Percentiles rank a stretch among this genome's conserved stretches.
Conservation (phyloP, 495 filamentous ascomycete species). For the Jackrogersella minutella region DNA sequence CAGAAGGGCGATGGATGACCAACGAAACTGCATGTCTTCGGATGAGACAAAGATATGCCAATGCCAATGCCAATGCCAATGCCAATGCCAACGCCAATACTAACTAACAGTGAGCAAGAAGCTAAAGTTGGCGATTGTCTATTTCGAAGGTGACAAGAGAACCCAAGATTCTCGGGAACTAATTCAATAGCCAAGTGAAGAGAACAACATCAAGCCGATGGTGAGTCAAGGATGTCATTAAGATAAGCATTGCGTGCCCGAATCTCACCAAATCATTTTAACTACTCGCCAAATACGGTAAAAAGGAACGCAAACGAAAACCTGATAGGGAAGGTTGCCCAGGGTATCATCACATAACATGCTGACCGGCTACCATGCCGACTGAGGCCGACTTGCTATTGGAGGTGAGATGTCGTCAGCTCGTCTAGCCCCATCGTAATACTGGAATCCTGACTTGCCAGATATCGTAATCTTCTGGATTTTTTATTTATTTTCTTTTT, state of each 20-base stretch:
- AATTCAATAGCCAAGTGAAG: background rate
- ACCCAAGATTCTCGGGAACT: constrained; percentile 17
- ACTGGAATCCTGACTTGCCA: no score
- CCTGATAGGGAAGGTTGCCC: constrained; percentile 12
- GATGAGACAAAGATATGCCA: background rate
- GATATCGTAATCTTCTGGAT: constrained; percentile 2
- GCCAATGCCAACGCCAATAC: no score
- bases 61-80: constrained; percentile 3
- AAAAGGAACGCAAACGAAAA: constrained; percentile 14
- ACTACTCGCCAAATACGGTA: constrained; percentile 1
- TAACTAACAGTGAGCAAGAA: background rate
- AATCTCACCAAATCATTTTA: background rate
- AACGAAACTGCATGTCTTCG: constrained; percentile 23
- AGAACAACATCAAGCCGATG: background rate
- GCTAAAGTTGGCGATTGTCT: background rate
- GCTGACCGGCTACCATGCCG: constrained; percentile 15
- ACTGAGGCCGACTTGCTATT: constrained; percentile 5
- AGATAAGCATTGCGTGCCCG: constrained; percentile 24
- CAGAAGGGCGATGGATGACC: constrained; percentile 26
- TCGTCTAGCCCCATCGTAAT: background rate
- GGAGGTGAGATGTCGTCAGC: constrained; percentile 5
- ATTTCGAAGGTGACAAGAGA: constrained; percentile 3
- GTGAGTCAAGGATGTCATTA: constrained; percentile 15
- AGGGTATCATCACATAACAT: constrained; percentile 8
- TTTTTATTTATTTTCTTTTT: background rate